Evolutionary conservation across 352 stramenopile species (phyloP).

Genomic region (Phytophthora pistaciae): DNA sequence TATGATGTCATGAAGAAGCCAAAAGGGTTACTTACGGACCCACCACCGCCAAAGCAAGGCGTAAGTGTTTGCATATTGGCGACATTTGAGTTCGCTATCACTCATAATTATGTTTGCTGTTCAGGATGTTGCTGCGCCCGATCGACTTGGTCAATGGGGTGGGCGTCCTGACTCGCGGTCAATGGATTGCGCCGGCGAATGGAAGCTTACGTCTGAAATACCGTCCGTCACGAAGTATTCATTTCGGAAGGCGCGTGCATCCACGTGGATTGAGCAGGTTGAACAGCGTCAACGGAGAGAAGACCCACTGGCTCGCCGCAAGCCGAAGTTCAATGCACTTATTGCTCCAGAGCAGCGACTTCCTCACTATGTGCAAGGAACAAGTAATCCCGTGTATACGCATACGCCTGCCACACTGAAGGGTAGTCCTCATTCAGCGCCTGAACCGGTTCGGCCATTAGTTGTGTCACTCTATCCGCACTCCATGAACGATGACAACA

Average conservation of each 20-base stretch:
- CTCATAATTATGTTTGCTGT: neutral
- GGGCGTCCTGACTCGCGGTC: slow-evolving; percentile 41
- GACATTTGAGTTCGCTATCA: neutral
- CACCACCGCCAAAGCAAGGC: slow-evolving; percentile 26
- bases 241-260: slow-evolving; percentile 56
- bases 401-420: slow-evolving; percentile 22
- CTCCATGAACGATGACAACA: neutral
- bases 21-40: slow-evolving; percentile 29
- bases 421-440: neutral
- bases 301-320: slow-evolving; percentile 44
- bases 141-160: slow-evolving; percentile 64
- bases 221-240: slow-evolving; percentile 60
- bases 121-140: slow-evolving; percentile 27
- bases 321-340: neutral
- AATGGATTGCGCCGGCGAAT: slow-evolving; percentile 66
- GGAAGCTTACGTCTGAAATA: slow-evolving; percentile 77
- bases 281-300: slow-evolving; percentile 57
- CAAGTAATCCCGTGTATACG: slow-evolving; percentile 44
- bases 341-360: slow-evolving; percentile 44
- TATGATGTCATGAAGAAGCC: slow-evolving; percentile 55
- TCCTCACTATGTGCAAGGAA: slow-evolving; percentile 62
- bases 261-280: slow-evolving; percentile 80
- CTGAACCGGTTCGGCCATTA: slow-evolving; percentile 3
- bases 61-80: slow-evolving; percentile 16
- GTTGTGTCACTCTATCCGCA: slow-evolving; percentile 15